Base-by-base conservation (phyloP, 208 protist species). In the Zelonia costaricensis region DNA sequence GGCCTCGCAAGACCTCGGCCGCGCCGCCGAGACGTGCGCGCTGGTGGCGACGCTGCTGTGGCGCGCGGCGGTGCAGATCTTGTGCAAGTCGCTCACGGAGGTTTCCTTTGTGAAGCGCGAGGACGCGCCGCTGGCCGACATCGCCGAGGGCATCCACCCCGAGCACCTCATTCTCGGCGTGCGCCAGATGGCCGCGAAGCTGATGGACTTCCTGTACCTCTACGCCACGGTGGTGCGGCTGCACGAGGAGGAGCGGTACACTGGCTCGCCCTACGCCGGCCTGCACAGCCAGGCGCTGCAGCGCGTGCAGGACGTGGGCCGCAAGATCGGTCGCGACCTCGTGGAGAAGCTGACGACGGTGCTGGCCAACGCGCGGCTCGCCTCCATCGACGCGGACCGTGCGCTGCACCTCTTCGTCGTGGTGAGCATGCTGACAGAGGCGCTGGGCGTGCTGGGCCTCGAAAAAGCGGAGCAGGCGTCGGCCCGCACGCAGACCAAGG, bases 331-430 rank as follows among this genome's bases (percentile, higher is more conserved):
- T 28, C 57, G 69, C 35, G 88, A 95, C 55, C 54, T 95, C 15
- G 62, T 87, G 8, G 78, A 92, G 64, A 95, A 95, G 63, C 42
- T 95, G 25, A 75, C 65, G 1, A 65, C 84, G 36, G 67, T 77
- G 18, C 65, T 95, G 23, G 55, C 75, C 8, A 71, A 71, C 58
- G 63, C 69, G 25, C 72, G 62, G 1, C 69, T 91, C 20, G 28
- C 62, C 33, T 53, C 51, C 10, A 60, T 90, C 33, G 84, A 90
- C 60, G 40, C 86, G 12, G 86, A 91, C 56, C 81, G 64, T 25
- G 81, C 86, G 42, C 63, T 95, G 69, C 89, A 95, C 55, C 51
- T 90, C 18, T 93, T 93, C 51, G 78, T 88, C 33, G 75, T 93
- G 16, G 53, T 85, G n/a, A 78, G 82, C 59, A 84, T 93, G 74